Conservation (phyloP, 768 basidiomycete genomes). For the Thelephora ganbajun region DNA sequence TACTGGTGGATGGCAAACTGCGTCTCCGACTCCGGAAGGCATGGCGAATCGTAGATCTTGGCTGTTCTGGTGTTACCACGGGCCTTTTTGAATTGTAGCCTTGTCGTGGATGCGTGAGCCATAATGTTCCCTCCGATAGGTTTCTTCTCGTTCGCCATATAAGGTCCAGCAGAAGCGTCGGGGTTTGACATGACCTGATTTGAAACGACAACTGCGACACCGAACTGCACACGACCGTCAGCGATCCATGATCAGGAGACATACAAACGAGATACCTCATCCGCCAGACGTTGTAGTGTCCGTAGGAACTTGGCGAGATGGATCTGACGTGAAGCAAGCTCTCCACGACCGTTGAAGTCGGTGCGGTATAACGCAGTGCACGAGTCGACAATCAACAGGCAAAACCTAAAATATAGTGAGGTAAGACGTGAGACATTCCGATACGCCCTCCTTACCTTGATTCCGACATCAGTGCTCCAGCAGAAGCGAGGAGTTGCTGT, state of each 20-base stretch:
- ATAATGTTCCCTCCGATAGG: conserved; percentile 99
- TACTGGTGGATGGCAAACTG: conserved; percentile 86
- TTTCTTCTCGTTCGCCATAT: conserved; percentile 88
- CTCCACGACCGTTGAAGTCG: conserved; percentile 91
- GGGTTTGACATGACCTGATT: conserved; percentile 99
- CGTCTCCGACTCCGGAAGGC: conserved; percentile 91
- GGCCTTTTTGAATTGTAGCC: conserved; percentile 84
- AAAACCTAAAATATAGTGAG: conserved; percentile 50
- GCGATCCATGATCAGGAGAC: conserved; percentile 1
- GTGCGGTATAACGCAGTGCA: conserved; percentile 92
- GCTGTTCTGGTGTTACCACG: conserved; percentile 86
- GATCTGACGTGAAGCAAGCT: conserved; percentile 87
- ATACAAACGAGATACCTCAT: conserved; percentile 55
- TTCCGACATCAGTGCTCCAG: conserved; percentile 98
- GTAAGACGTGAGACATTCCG: background rate
- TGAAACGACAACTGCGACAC: conserved; percentile 92
- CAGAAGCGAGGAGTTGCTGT: conserved; percentile 73
- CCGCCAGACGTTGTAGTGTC: conserved; percentile 84
- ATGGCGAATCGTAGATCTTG: conserved; percentile 97
- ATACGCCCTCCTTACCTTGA: conserved; percentile 55
- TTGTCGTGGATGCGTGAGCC: conserved; percentile 96
- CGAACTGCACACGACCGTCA: conserved; percentile 46
- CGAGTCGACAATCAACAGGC: conserved; percentile 91
- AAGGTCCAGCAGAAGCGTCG: conserved; percentile 83
- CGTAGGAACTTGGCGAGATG: conserved; percentile 94